Conservation (phyloP, 164 flowering plant genomes). For the Buxus sempervirens region DNA sequence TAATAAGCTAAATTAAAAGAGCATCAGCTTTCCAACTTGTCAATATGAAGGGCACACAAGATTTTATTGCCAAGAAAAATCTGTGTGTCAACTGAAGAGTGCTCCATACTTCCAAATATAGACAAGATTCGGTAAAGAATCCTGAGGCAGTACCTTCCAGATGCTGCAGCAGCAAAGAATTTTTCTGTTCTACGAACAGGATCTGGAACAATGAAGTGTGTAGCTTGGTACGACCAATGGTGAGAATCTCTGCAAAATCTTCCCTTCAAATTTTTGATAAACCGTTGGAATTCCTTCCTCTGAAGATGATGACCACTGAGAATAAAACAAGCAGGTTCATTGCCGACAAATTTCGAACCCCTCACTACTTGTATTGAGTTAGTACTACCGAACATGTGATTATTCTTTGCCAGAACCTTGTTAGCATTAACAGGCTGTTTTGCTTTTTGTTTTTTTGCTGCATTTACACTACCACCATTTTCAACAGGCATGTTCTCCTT, state of each 20-base stretch:
- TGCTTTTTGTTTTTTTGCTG: constrained; percentile 14
- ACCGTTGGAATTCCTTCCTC: constrained; percentile 77
- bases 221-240: constrained; percentile 96
- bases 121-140: neutral
- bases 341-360: constrained; percentile 7
- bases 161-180: constrained; percentile 94
- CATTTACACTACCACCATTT: constrained; percentile 17
- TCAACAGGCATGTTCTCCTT: constrained; percentile 44
- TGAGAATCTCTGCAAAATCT: constrained; percentile 84
- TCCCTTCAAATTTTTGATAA: constrained; percentile 67
- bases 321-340: constrained; percentile 60
- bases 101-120: neutral
- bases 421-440: constrained; percentile 25
- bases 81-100: neutral
- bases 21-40: neutral
- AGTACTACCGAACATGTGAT: constrained; percentile 9
- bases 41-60: neutral
- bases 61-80: neutral
- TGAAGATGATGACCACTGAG: constrained; percentile 81
- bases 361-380: constrained; percentile 1
- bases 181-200: constrained; percentile 88
- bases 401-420: constrained; percentile 7
- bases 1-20: neutral
- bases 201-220: constrained; percentile 83
- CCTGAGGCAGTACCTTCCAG: constrained; percentile 65